phyloP scores from a whole-genome alignment of 1,284 basidiomycete genomes.

The Ganoderma meredithae region DNA sequence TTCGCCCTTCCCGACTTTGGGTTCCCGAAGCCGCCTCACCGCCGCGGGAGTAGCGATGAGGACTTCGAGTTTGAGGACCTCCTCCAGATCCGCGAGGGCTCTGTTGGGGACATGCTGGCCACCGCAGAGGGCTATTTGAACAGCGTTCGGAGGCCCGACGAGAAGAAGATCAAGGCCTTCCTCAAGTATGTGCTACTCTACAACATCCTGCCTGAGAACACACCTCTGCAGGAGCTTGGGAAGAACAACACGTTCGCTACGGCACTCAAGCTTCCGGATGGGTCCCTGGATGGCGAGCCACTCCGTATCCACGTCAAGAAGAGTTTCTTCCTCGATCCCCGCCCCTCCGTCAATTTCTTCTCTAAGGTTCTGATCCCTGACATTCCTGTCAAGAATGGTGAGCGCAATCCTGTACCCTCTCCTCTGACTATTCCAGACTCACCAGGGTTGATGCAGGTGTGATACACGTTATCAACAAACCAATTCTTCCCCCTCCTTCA shows the following conservation, averaged over 20 bases:
- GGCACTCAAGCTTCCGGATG: slow-evolving; percentile 57
- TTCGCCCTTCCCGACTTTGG: slow-evolving; percentile 59
- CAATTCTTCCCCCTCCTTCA: slow-evolving; percentile 69
- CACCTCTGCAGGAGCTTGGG: slow-evolving; percentile 51
- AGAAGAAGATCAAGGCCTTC: slow-evolving; percentile 56
- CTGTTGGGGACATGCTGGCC: slow-evolving; percentile 32
- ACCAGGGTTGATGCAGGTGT: slow-evolving; percentile 45
- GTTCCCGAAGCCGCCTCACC: slow-evolving; percentile 34
- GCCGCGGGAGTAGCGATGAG: not conserved
- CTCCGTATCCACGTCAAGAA: slow-evolving; percentile 59
- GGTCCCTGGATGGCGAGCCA: slow-evolving; percentile 59
- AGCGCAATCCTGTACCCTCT: slow-evolving; percentile 12
- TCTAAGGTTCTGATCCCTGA: slow-evolving; percentile 54
- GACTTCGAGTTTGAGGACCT: slow-evolving; percentile 10
- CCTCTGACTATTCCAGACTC: not conserved
- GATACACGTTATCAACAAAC: slow-evolving; percentile 67
- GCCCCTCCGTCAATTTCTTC: slow-evolving; percentile 61
- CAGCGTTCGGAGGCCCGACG: slow-evolving; percentile 39
- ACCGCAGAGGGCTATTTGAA: slow-evolving; percentile 36
- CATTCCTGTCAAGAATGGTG: slow-evolving; percentile 65
- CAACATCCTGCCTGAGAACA: slow-evolving; percentile 62
- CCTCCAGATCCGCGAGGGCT: slow-evolving; percentile 1
- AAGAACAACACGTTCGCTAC: slow-evolving; percentile 70
- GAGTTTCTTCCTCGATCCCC: slow-evolving; percentile 41
- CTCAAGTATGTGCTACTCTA: slow-evolving; percentile 67